These are phyloP conservation scores for Oryza glaberrima DNA, from an alignment of 176 grass and related monocot species.

Conservation along the genomic window DNA sequence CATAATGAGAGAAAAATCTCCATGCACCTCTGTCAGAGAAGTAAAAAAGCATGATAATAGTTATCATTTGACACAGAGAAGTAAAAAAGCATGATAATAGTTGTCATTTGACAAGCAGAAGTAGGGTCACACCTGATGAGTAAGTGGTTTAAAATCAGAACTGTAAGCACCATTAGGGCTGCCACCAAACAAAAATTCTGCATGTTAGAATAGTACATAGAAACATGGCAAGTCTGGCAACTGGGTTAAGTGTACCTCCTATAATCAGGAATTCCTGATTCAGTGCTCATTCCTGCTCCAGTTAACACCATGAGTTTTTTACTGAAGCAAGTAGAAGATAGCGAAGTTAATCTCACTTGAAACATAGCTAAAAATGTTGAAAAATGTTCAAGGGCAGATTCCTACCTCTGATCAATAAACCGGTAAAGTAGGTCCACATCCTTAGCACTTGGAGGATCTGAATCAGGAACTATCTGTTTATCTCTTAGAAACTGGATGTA, in stretches of 20 bases:
- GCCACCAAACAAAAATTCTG: constrained; percentile 37
- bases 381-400: constrained; percentile 12
- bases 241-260: constrained; percentile 63
- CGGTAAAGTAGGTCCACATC: constrained; percentile 76
- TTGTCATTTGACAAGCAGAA: neutral
- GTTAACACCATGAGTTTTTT: constrained; percentile 88
- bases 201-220: constrained; percentile 18
- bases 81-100: neutral
- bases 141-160: constrained; percentile 96
- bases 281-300: constrained; percentile 94
- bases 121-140: constrained; percentile 72
- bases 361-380: constrained; percentile 30
- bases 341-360: constrained; percentile 33
- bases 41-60: constrained; percentile 1
- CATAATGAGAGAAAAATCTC: neutral
- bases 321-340: constrained; percentile 59
- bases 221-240: constrained; percentile 10
- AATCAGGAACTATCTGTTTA: constrained; percentile 76
- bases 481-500: constrained; percentile 64
- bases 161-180: constrained; percentile 98
- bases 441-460: constrained; percentile 70
- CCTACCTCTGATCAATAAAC: constrained; percentile 79
- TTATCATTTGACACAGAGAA: neutral
- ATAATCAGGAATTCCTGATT: constrained; percentile 97
- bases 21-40: neutral